phyloP scores from a whole-genome alignment of 2,329 filamentous ascomycete genomes.

The Aspergillus terreus region DNA sequence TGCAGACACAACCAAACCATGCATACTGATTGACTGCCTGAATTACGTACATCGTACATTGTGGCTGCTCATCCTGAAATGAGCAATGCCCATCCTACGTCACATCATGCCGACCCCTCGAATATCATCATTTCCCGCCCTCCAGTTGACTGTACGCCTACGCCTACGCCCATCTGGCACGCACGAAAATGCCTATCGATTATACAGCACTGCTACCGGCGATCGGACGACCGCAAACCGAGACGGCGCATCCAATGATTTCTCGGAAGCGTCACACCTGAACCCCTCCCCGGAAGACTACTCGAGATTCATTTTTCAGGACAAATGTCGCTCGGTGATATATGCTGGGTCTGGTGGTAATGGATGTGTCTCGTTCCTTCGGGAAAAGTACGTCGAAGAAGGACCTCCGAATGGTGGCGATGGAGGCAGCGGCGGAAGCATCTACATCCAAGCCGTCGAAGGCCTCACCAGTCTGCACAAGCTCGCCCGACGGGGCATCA shows the following conservation, averaged over 20 bases:
- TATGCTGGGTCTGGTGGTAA: conserved; percentile 79
- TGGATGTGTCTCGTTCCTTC: conserved; percentile 89
- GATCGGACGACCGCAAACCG: conserved; percentile 7
- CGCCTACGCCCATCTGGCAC: conserved; percentile 10
- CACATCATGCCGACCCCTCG: conserved; percentile 19
- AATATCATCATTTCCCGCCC: conserved; percentile 14
- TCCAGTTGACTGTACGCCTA: conserved; percentile 16
- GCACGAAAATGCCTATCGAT: conserved; percentile 11
- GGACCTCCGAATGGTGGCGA: conserved; percentile 94
- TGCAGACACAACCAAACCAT: not conserved
- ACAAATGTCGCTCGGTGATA: conserved; percentile 75
- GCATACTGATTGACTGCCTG: not conserved
- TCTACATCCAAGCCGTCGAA: conserved; percentile 90
- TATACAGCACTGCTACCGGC: conserved; percentile 20
- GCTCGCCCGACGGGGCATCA: conserved; percentile 69
- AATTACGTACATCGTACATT: not conserved
- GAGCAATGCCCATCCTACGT: conserved; percentile 12
- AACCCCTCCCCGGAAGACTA: conserved; percentile 85
- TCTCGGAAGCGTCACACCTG: conserved; percentile 53
- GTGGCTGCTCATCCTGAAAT: conserved; percentile 8
- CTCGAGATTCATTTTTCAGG: conserved; percentile 75
- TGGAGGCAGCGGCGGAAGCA: conserved; percentile 82
- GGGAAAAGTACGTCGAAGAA: conserved; percentile 83
- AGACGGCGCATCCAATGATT: conserved; percentile 12
- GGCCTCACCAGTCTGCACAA: conserved; percentile 94